Evolutionary conservation across 441 rosid genomes (phyloP), one percentile per base, ranked within the genome.

Genomic region (Euphorbia schlechtendalii): DNA sequence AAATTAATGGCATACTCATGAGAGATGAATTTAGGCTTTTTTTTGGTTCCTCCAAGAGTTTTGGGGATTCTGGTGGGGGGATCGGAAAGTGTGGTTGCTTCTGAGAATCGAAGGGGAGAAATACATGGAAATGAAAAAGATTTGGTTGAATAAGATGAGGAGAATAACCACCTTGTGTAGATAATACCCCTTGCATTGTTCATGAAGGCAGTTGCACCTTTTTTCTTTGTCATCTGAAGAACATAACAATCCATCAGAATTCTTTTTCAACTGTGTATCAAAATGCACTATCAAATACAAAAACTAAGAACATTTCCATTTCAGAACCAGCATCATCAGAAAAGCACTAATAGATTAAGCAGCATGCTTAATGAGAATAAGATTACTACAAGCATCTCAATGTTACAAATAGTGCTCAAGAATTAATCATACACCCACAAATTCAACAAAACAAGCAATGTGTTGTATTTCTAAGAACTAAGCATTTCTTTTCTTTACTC

Each of bases 101-200:
- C 73, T 3, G 68, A 57, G 55, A 66, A 34, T 65, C 66, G 74
- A 59, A 84, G 76, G 18, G 89, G 90, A 74, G 88, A 81, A 62
- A 87, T 62, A 92, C 96, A 83, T 78, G 88, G 89, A 51, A 81
- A 67, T 13, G 78, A 67, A 68, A 83, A 61, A 51, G 83, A 72
- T 4, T 71, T 34, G 49, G 74, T 21, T 11, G 75, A 56, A n/a
- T 71, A 73, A 13, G 71, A 67, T 13, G 83, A 68, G 57, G 83
- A 85, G 71, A 80, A 73, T 0, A 65, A 32, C 7, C 71, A 66
- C 63, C 38, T 65, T 28, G 68, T 55, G 11, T 25, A 64, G 64
- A 72, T 43, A 40, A 43, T 45, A 22, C 21, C 34, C 46, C 69
- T 64, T 17, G 45, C 18, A 15, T 11, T 64, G 56, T 53, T 77